Conservation (phyloP, 2,329 filamentous ascomycete genomes). For the Aspergillus hortae region DNA sequence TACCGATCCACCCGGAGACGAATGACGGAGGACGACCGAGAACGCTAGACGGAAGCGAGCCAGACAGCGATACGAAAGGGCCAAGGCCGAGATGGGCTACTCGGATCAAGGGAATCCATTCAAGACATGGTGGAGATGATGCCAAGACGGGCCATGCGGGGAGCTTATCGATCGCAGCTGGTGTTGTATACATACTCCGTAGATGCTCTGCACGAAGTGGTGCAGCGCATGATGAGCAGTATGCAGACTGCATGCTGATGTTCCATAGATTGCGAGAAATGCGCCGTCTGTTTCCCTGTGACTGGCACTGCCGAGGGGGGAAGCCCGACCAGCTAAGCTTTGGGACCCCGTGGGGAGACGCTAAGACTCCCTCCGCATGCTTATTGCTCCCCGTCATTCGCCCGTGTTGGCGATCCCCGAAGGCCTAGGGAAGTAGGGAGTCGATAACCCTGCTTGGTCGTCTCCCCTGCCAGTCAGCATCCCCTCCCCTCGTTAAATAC, state of each 20-base stretch:
- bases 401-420: neutral
- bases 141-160: neutral
- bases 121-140: neutral
- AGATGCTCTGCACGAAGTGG: neutral
- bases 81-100: neutral
- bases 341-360: neutral
- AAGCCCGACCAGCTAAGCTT: neutral
- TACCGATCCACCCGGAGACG: no score
- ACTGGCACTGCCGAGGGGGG: neutral
- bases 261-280: no score
- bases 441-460: no score
- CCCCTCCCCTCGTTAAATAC: neutral
- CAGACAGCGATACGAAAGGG: neutral
- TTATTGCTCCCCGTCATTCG: neutral
- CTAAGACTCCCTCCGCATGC: neutral
- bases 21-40: no score
- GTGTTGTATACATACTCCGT: neutral
- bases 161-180: neutral
- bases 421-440: no score
- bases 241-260: no score
- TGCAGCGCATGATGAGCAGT: no score
- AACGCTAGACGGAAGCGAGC: no score
- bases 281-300: no score
- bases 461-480: neutral
- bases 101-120: neutral